Conservation (phyloP, 2,329 filamentous ascomycete genomes). For the Triangularia verruculosa region DNA sequence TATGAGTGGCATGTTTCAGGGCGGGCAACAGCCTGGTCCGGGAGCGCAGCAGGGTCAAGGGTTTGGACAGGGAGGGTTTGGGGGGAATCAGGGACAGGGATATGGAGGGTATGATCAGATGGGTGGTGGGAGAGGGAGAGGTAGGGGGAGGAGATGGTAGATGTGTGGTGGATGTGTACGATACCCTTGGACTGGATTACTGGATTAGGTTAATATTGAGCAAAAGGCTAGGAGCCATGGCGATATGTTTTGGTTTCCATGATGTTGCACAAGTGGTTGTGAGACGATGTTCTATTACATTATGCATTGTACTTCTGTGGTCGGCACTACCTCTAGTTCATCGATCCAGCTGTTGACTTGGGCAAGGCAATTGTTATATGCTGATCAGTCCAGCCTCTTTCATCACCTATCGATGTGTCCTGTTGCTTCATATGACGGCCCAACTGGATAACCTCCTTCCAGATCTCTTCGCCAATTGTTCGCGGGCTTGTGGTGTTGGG, state of each 20-base stretch:
- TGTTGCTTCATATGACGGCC: too few species aligned
- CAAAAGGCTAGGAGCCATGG: neutral
- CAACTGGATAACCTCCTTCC: too few species aligned
- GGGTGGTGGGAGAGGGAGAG: constrained; percentile 36
- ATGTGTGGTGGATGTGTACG: constrained; percentile 9
- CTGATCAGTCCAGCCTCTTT: too few species aligned
- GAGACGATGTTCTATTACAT: neutral
- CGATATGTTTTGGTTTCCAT: neutral
- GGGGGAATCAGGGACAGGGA: constrained; percentile 45
- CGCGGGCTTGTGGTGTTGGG: neutral
- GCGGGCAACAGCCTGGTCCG: constrained; percentile 51
- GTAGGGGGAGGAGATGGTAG: constrained; percentile 32
- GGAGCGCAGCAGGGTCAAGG: constrained; percentile 51
- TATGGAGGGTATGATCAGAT: constrained; percentile 46
- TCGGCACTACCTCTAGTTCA: too few species aligned
- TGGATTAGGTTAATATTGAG: neutral
- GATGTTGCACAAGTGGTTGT: neutral
- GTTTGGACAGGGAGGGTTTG: constrained; percentile 47
- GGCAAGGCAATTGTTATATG: too few species aligned
- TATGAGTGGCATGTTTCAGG: constrained; percentile 58
- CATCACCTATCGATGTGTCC: too few species aligned
- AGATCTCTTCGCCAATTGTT: too few species aligned
- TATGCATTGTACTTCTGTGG: neutral
- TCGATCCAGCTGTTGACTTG: too few species aligned
- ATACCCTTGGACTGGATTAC: neutral